Evolutionary conservation across 2,329 filamentous ascomycete genomes (phyloP).

Genomic region (Rosellinia necatrix): DNA sequence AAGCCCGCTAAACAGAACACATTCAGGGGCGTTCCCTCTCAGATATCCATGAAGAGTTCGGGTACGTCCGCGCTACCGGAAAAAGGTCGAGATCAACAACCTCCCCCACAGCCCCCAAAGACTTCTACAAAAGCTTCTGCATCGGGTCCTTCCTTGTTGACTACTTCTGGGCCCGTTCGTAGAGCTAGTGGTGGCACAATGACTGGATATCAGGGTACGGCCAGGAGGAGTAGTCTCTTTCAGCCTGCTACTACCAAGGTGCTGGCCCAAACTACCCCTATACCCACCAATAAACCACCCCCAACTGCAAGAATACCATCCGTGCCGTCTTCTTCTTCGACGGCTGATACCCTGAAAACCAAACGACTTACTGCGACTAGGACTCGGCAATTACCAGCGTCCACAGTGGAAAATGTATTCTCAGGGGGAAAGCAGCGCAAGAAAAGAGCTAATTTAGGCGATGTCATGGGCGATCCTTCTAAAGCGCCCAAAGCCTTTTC

Average conservation of each 20-base stretch:
- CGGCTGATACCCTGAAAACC: constrained; percentile 31
- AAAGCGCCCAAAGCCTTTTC: constrained; percentile 49
- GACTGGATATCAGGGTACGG: constrained; percentile 45
- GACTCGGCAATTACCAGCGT: constrained; percentile 26
- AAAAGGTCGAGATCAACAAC: constrained; percentile 18
- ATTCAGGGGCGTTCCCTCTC: constrained; percentile 23
- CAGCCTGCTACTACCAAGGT: constrained; percentile 3
- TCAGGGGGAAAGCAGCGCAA: constrained; percentile 47
- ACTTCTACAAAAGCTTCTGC: constrained; percentile 15
- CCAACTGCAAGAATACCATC: constrained; percentile 11
- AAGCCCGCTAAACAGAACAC: constrained; percentile 30
- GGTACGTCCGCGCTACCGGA: constrained; percentile 1
- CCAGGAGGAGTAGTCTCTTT: constrained; percentile 36
- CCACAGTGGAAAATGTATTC: constrained; percentile 50
- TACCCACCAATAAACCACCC: constrained; percentile 17
- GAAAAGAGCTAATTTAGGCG: constrained; percentile 43
- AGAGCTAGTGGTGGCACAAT: constrained; percentile 27
- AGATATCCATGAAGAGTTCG: constrained; percentile 1
- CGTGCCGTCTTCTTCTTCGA: not conserved
- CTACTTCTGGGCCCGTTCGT: constrained; percentile 11
- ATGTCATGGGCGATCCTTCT: constrained; percentile 47
- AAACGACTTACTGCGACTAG: constrained; percentile 37
- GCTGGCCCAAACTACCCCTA: not conserved
- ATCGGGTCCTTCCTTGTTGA: constrained; percentile 7
- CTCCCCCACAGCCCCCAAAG: constrained; percentile 11